Evolutionary conservation across 495 filamentous ascomycete genomes (phyloP), one percentile per base, ranked within the genome.

Genomic region (Aspergillus wentii): DNA sequence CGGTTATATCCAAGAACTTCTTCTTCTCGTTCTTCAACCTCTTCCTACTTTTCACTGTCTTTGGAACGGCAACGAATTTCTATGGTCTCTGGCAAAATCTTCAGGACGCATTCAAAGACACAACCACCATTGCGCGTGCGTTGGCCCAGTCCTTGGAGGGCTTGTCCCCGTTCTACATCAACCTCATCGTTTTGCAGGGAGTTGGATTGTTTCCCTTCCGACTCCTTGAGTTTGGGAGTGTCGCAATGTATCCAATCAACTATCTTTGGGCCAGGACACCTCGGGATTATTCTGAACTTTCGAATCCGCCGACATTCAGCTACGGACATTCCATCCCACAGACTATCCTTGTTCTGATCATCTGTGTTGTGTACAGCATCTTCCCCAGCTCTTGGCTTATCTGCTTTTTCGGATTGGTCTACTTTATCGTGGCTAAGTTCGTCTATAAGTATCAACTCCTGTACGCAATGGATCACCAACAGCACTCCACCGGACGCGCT

Each of bases 11-110:
- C 40, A 99, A 99, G 69, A 99, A 96, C 55, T 99, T 96, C 65
- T 96, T 96, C 74, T 99, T 97, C 62, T 88, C 85, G 21, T 99
- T 99, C 69, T 96, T 97, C 78, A 99, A 99, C 65, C 80, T 96
- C 16, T 99, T 99, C 66, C 69, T 97, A 35, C 74, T 96, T 30
- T 96, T 96, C 56, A 95, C 92, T 2, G 78, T 94, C 17, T 84
- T 94, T 30, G 88, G 90, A 33, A 88, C 89, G 19, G 88, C 83
- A 5, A 75, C 75, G n/a, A 70, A 66, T 18, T 79, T 83, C 41
- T 73, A 83, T 25, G 71, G 75, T 19, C 83, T 92, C 51, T 78
- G 79, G 62, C 62, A 81, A 32, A 74, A 78, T 23, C 71, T 96
- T 9, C 78, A 79, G 29, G 77, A 89, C 35, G 75, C 80, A 6